Evolutionary conservation across 257 asterid genomes (phyloP), one percentile per base, ranked within the genome.

Genomic region (Ballota nigra): DNA sequence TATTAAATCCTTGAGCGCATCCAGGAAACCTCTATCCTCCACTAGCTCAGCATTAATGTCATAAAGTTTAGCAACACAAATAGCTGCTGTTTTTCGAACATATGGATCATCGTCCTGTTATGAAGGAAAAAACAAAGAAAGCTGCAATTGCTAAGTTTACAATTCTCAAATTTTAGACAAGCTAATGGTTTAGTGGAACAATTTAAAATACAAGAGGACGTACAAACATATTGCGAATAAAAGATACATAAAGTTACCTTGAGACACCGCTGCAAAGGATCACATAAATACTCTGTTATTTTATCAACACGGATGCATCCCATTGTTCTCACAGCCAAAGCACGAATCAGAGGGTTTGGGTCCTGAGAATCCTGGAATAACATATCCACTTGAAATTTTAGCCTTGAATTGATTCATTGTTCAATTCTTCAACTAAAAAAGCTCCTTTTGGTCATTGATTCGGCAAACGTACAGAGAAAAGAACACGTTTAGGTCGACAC

Each of bases 301-400:
- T 95, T 95, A 82, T 95, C 99, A 63, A 92, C 98, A 26, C 99
- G 98, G 69, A 95, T 95, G 89, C 99, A 95, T 69, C 99, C 99
- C 99, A 95, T 95, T 36, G 99, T 95, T 81, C 99, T 88, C 70
- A 95, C 99, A 72, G 99, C 99, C 86, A 95, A 81, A 72, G 99
- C 94, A 87, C 99, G 98, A 73, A 95, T 95, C 80, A 95, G 79
- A 76, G 99, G 99, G 80, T 95, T 95, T 80, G 99, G 98, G 66
- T 95, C 99, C 74, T 95, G 99, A 38, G 99, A 90, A 75, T 95
- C 99, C 97, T 91, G 92, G 61, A 81, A 76, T 68, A 68, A 55
- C 72, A 74, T 29, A 9, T 57, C 18, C 60, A 67, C 23, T 47
- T 23, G 16, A 26, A 76, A 63, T 62, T 63, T 71, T 43, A 64